Percentiles rank a stretch among this genome's conserved stretches.
Evolutionary conservation across 2,329 filamentous ascomycete genomes (phyloP).

Genomic region (Hawksworthiomyces lignivorus): DNA sequence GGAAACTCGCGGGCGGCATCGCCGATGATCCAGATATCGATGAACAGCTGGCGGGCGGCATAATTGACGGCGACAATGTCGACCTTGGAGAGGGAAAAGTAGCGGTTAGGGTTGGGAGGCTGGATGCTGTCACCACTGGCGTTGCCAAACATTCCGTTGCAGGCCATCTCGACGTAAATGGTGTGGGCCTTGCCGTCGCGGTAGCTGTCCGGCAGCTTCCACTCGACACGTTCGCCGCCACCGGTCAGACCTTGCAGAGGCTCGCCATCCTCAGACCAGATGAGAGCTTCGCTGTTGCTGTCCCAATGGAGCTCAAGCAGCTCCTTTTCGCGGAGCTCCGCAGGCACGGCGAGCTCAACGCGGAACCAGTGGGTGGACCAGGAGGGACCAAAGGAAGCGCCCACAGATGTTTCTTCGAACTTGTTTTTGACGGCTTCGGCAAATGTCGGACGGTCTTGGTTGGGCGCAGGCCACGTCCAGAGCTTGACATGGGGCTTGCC

Average conservation of each 20-base stretch:
- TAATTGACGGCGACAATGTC: conserved; percentile 86
- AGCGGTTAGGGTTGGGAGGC: conserved; percentile 77
- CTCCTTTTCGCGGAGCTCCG: conserved; percentile 64
- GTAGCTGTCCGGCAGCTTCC: conserved; percentile 77
- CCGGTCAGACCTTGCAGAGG: conserved; percentile 89
- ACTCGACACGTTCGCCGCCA: conserved; percentile 79
- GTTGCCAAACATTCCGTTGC: conserved; percentile 98
- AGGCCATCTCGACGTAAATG: conserved; percentile 97
- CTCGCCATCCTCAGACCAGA: conserved; percentile 86
- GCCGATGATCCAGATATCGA: conserved; percentile 93
- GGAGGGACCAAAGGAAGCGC: conserved; percentile 79
- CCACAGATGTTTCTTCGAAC: conserved; percentile 67
- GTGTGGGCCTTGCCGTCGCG: conserved; percentile 79
- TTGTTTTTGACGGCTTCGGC: conserved; percentile 68
- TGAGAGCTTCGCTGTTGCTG: conserved; percentile 84
- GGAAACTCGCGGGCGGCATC: conserved; percentile 92
- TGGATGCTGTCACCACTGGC: conserved; percentile 75
- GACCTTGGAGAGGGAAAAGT: conserved; percentile 67
- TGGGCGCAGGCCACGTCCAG: conserved; percentile 75
- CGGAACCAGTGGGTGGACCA: conserved; percentile 99
- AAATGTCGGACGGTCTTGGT: conserved; percentile 74
- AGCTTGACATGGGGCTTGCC: conserved; percentile 75
- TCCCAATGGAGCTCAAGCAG: conserved; percentile 97
- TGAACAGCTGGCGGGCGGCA: conserved; percentile 71
- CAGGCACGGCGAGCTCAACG: conserved; percentile 68